A percentile compares a stretch with the other conserved stretches of the same genome.
Conservation (phyloP, 495 filamentous ascomycete species). For the Thermochaetoides thermophila region DNA sequence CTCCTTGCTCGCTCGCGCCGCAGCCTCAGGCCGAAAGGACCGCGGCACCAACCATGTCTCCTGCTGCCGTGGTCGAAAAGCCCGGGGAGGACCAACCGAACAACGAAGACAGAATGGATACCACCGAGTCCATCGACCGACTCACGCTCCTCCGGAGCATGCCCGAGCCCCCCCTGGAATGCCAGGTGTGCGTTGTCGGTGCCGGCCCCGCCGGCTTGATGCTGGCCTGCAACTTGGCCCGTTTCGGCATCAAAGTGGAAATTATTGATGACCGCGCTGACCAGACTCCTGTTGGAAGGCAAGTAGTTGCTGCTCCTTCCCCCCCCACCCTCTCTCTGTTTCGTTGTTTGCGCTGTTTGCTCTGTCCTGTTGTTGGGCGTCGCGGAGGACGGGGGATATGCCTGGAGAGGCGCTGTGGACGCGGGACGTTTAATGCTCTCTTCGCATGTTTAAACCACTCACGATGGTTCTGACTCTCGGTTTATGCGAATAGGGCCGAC, state of each 20-base stretch:
- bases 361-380: no score
- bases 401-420: no score
- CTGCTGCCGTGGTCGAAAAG: conserved; percentile 16
- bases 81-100: conserved; percentile 13
- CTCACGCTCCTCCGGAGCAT: conserved; percentile 23
- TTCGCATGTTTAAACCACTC: neutral
- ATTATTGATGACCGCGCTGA: conserved; percentile 48
- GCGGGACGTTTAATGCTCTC: neutral
- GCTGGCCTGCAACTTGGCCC: conserved; percentile 53
- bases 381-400: no score
- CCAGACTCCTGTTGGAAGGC: conserved; percentile 45
- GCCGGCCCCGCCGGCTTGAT: conserved; percentile 58
- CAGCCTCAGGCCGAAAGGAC: no score
- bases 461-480: neutral
- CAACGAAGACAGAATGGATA: conserved; percentile 12
- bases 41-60: conserved; percentile 12
- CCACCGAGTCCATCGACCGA: conserved; percentile 19
- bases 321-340: no score
- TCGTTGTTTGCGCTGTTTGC: no score
- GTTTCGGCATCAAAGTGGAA: conserved; percentile 45
- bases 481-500: conserved; percentile 35
- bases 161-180: conserved; percentile 21
- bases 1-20: no score
- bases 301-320: no score
- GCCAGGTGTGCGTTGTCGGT: conserved; percentile 50